A percentile compares a stretch with the other conserved stretches of the same genome.
Conservation (phyloP, 1,284 basidiomycete species). For the Ustilago curta region DNA sequence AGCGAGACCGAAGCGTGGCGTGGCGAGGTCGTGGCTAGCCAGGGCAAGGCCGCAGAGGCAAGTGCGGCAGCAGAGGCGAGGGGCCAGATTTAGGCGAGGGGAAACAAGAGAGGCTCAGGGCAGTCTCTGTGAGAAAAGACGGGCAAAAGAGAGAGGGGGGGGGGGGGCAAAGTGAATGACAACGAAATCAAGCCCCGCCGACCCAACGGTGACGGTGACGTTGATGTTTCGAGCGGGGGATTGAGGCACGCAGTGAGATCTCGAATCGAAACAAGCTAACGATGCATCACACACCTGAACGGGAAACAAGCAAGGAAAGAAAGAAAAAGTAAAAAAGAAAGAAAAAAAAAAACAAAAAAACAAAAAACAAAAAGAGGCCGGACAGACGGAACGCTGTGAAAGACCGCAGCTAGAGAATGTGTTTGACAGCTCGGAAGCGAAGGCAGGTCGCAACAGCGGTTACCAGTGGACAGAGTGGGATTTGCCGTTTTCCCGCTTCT, state of each 20-base stretch:
- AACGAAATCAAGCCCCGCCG: neutral
- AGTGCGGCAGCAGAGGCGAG: conserved; percentile 1
- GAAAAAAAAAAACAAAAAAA: neutral
- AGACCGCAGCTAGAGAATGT: neutral
- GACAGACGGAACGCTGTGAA: conserved; percentile 6
- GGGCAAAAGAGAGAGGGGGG: conserved; percentile 1
- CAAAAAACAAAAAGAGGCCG: conserved; percentile 11
- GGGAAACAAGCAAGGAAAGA: neutral
- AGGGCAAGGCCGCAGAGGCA: neutral
- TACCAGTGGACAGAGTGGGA: too few relatives aligned
- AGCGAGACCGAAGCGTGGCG: conserved; percentile 17
- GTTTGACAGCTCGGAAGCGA: conserved; percentile 34
- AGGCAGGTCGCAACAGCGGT: conserved; percentile 29
- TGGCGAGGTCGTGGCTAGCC: conserved; percentile 15
- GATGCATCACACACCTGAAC: neutral
- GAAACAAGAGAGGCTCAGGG: conserved; percentile 1
- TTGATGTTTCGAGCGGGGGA: neutral
- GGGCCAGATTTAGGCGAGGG: conserved; percentile 6
- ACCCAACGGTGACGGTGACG: conserved; percentile 11
- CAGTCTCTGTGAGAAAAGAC: too few relatives aligned
- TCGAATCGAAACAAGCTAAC: neutral
- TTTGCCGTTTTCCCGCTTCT: neutral
- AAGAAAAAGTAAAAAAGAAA: neutral
- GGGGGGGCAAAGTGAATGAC: too few relatives aligned
- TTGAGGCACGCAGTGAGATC: conserved; percentile 12